Conservation (phyloP, 2,329 filamentous ascomycete species). For the Fusarium secorum region DNA sequence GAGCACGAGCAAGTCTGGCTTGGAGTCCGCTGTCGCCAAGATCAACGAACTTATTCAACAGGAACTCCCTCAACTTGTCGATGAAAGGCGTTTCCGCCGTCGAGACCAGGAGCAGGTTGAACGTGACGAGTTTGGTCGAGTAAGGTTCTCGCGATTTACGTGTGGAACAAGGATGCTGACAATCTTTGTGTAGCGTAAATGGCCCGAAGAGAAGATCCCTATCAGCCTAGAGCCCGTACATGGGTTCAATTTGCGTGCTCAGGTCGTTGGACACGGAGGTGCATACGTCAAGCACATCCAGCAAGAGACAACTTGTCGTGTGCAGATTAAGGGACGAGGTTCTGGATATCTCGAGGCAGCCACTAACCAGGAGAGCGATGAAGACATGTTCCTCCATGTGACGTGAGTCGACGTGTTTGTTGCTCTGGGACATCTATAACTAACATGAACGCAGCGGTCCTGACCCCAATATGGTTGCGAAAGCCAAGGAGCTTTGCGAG, state of each 20-base stretch:
- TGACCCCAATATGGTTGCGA: slow-evolving; percentile 83
- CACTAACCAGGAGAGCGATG: slow-evolving; percentile 90
- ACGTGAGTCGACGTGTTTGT: slow-evolving; percentile 66
- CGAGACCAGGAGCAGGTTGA: slow-evolving; percentile 84
- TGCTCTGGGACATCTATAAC: slow-evolving; percentile 4
- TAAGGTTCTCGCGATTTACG: slow-evolving; percentile 55
- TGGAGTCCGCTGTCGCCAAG: slow-evolving; percentile 85
- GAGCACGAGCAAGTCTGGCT: slow-evolving; percentile 88
- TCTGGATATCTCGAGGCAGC: slow-evolving; percentile 92
- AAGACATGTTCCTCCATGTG: slow-evolving; percentile 96
- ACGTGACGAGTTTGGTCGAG: slow-evolving; percentile 88
- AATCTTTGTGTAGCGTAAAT: slow-evolving; percentile 80
- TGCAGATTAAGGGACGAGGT: slow-evolving; percentile 96
- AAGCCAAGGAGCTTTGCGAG: slow-evolving; percentile 87
- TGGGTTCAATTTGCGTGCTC: slow-evolving; percentile 94
- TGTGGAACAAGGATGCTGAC: slow-evolving; percentile 20
- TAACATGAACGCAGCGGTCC: slow-evolving; percentile 71
- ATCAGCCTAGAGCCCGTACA: slow-evolving; percentile 90
- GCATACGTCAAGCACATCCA: slow-evolving; percentile 99
- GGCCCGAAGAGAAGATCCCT: slow-evolving; percentile 95
- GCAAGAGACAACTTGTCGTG: slow-evolving; percentile 90
- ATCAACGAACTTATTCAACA: slow-evolving; percentile 97
- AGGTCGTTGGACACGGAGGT: slow-evolving; percentile 93
- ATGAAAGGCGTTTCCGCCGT: slow-evolving; percentile 89
- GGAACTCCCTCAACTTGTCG: slow-evolving; percentile 92